These are phyloP conservation scores for Brassica incana DNA, from an alignment of 345 rosid genomes.

Conservation along the genomic window DNA sequence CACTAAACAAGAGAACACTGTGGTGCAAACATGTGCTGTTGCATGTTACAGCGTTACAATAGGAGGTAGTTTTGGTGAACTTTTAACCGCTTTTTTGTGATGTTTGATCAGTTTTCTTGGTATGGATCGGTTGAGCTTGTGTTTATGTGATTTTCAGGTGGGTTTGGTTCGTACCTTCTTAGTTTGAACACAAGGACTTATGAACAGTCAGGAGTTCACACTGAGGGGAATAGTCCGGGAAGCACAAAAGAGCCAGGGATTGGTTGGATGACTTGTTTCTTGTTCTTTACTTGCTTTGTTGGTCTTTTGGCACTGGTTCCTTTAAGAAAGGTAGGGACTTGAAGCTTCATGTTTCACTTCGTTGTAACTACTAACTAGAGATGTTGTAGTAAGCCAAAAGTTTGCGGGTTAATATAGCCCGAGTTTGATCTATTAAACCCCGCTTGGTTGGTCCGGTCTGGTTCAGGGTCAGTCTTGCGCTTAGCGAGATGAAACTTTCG, in stretches of 20 bases:
- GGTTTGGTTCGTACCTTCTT: slow-evolving; percentile 90
- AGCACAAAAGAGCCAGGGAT: slow-evolving; percentile 79
- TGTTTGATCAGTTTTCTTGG: background rate
- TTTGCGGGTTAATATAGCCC: background rate
- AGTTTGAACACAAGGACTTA: slow-evolving; percentile 69
- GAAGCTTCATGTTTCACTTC: background rate
- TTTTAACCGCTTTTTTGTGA: background rate
- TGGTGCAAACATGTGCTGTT: slow-evolving; percentile 89
- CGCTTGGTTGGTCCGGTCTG: background rate
- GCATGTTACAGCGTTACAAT: slow-evolving; percentile 89
- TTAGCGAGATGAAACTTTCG: background rate
- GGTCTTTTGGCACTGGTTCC: slow-evolving; percentile 87
- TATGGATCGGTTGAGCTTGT: background rate
- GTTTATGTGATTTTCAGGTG: slow-evolving; percentile 54
- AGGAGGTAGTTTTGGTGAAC: slow-evolving; percentile 56
- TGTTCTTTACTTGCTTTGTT: slow-evolving; percentile 73
- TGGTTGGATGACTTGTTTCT: slow-evolving; percentile 87
- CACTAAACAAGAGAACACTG: slow-evolving; percentile 87
- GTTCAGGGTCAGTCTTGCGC: background rate
- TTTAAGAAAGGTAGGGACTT: slow-evolving; percentile 60
- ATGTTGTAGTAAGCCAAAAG: slow-evolving; percentile 5
- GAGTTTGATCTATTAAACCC: background rate
- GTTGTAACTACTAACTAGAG: background rate
- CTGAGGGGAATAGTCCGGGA: slow-evolving; percentile 62
- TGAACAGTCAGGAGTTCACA: slow-evolving; percentile 64